phyloP scores from a whole-genome alignment of 2,329 filamentous ascomycete genomes.

The Xylariaceae sp. region DNA sequence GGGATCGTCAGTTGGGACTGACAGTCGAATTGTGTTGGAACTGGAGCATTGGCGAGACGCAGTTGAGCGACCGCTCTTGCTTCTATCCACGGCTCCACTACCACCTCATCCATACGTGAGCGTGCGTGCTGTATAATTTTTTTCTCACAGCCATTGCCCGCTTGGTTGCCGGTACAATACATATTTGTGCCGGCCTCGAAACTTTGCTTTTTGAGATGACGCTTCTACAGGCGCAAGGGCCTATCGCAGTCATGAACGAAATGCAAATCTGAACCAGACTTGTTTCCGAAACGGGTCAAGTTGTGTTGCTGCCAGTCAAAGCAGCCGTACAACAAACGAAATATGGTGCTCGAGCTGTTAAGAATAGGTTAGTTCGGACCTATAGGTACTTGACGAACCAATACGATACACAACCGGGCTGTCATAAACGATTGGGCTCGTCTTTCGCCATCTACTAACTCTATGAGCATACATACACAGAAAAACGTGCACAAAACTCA shows the following conservation, averaged over 20 bases:
- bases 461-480: conserved; percentile 3
- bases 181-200: conserved; percentile 2
- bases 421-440: not conserved
- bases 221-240: not conserved
- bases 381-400: not conserved
- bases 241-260: not conserved
- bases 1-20: conserved; percentile 22
- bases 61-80: conserved; percentile 27
- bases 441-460: conserved; percentile 5
- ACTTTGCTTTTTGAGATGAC: not conserved
- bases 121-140: conserved; percentile 17
- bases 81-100: conserved; percentile 17
- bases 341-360: not conserved
- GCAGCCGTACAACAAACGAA: not conserved
- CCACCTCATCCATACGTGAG: conserved; percentile 13
- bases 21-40: conserved; percentile 16
- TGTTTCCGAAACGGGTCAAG: not conserved
- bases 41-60: conserved; percentile 24
- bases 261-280: not conserved
- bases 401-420: not conserved
- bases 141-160: conserved; percentile 6
- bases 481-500: not conserved
- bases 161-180: conserved; percentile 5
- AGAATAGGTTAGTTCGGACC: not conserved
- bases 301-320: not conserved